Evolutionary conservation across 2,329 filamentous ascomycete genomes (phyloP), one percentile per base, ranked within the genome.

Genomic region (Stachybotrys chartarum): DNA sequence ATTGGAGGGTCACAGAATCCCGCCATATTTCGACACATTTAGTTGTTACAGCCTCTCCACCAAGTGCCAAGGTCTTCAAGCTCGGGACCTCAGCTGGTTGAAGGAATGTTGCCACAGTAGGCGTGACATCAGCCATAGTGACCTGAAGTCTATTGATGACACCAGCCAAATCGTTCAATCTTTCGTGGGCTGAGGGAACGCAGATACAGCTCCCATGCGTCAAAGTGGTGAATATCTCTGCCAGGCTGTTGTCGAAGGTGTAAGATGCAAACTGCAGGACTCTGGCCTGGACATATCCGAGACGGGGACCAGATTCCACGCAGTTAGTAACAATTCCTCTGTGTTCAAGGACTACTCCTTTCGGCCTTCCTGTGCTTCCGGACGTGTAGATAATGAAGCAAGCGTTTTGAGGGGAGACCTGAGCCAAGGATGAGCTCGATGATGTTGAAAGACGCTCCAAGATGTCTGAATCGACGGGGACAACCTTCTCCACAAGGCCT

Each of bases 341-440:
- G 14, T 52, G 50, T 18, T 52, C 50, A 1, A 52, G 32, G 8
- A 52, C 35, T 2, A 82, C 79, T 24, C 81, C 81, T 69, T 84
- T 84, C 12, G 81, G 81, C 55, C 74, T 74, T 7, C 81, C 81
- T 0, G 81, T 84, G 54, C 79, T 83, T 24, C 81, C 81, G 3
- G 80, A 83, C 31, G 81, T 84, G 63, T 83, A 83, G 63, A 83
- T 80, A 12, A 45, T 16, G 35, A 52, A 52, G 50, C 50, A 52
- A 6, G 50, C 50, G 35, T 52, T 52, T n/a, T 32, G 31, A 24
- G 50, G 50, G 8, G 50, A 17, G 32, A 57, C 18, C 7, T 54
- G 3, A 12, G 52, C 51, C 12, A 54, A 39, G 1, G 39, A 32
- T 30, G 30, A 6, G 16, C 49, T 47, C 6, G 47, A 35, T 5